Conservation (phyloP, 768 basidiomycete species). For the Lactifluus subvellereus region DNA sequence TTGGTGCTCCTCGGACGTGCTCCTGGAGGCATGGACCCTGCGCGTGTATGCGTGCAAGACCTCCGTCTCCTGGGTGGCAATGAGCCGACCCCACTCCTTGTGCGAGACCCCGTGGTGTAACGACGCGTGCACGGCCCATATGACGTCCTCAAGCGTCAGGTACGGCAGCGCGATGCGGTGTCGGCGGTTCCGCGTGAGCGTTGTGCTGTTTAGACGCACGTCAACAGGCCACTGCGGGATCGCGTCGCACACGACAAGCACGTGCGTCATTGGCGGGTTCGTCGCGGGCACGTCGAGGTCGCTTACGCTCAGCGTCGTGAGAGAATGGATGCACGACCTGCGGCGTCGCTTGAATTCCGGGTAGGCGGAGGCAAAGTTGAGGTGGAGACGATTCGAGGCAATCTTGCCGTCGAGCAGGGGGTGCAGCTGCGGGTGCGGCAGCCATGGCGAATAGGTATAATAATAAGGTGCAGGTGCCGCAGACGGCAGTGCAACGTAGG, state of each 20-base stretch:
- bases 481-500: constrained; percentile 9
- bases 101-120: constrained; percentile 25
- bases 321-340: not conserved
- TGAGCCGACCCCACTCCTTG: constrained; percentile 22
- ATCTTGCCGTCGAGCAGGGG: constrained; percentile 20
- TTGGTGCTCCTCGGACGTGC: constrained; percentile 3
- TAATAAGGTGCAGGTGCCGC: constrained; percentile 9
- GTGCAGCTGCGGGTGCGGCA: constrained; percentile 21
- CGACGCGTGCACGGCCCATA: constrained; percentile 14
- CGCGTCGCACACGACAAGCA: constrained; percentile 20
- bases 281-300: constrained; percentile 24
- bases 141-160: constrained; percentile 22
- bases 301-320: not conserved
- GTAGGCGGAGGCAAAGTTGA: constrained; percentile 14
- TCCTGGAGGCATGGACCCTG: constrained; percentile 20
- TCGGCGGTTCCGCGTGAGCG: constrained; percentile 16
- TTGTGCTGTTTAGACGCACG: constrained; percentile 15
- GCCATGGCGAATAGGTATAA: constrained; percentile 15
- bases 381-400: constrained; percentile 4
- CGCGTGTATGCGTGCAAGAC: constrained; percentile 24
- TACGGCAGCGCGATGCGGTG: constrained; percentile 15
- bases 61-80: constrained; percentile 20
- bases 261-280: constrained; percentile 22
- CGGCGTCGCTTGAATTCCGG: constrained; percentile 9
- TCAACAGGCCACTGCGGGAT: constrained; percentile 24